A percentile compares a stretch with the other conserved stretches of the same genome.
phyloP scores from a whole-genome alignment of 768 basidiomycete genomes.

The Pholiota microspora region DNA sequence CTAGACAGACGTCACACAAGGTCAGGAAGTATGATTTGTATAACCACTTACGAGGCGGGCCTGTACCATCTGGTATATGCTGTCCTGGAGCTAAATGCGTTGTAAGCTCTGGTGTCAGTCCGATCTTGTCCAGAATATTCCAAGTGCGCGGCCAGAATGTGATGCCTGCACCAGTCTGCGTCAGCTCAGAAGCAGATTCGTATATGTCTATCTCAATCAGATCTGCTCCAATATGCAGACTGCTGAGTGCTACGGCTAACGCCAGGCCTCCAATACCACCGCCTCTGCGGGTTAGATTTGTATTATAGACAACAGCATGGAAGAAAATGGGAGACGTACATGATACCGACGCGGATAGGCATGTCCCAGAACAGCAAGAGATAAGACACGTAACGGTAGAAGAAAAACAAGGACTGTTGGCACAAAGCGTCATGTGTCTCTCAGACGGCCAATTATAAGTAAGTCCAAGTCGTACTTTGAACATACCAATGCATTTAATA shows the following conservation, averaged over 20 bases:
- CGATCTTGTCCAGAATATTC: slow-evolving; percentile 24
- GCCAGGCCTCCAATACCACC: slow-evolving; percentile 30
- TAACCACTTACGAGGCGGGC: slow-evolving; percentile 8
- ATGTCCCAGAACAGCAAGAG: too few relatives aligned
- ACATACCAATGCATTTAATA: too few relatives aligned
- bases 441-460: too few relatives aligned
- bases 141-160: slow-evolving; percentile 31
- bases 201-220: slow-evolving; percentile 34
- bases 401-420: too few relatives aligned
- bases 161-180: slow-evolving; percentile 38
- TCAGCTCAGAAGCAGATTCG: slow-evolving; percentile 34
- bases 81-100: slow-evolving; percentile 16
- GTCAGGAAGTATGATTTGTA: background rate
- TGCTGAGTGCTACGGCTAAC: slow-evolving; percentile 22
- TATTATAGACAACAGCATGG: background rate
- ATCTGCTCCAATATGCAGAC: slow-evolving; percentile 21
- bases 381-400: too few relatives aligned
- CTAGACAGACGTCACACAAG: slow-evolving; percentile 10
- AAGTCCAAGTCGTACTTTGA: too few relatives aligned
- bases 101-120: slow-evolving; percentile 15
- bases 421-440: too few relatives aligned
- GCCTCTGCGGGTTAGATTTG: slow-evolving; percentile 16
- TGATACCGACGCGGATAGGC: slow-evolving; percentile 1
- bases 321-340: background rate
- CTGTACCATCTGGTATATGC: slow-evolving; percentile 14